Conservation (phyloP, 306 rosid species). For the Senna tora region DNA sequence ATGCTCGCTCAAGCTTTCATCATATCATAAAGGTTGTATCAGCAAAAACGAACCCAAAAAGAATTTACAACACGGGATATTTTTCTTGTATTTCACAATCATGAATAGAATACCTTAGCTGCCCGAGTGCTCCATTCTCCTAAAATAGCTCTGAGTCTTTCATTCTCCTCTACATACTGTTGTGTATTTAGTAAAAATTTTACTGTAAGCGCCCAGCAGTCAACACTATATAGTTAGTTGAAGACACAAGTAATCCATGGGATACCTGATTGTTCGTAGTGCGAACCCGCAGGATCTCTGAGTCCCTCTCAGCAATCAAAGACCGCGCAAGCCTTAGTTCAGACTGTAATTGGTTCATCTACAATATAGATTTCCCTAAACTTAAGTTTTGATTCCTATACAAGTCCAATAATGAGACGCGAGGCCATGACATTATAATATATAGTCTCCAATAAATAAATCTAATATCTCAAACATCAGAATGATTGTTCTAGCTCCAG, state of each 20-base stretch:
- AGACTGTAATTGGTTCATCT: constrained; percentile 92
- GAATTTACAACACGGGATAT: neutral
- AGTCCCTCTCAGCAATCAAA: constrained; percentile 87
- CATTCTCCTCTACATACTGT: constrained; percentile 98
- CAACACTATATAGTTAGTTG: constrained; percentile 10
- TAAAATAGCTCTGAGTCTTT: constrained; percentile 89
- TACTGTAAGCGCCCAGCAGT: constrained; percentile 23
- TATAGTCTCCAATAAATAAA: neutral
- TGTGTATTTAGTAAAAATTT: constrained; percentile 5
- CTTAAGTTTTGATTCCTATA: neutral
- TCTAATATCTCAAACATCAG: neutral
- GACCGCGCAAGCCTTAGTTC: constrained; percentile 97
- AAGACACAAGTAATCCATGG: neutral
- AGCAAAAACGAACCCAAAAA: constrained; percentile 14
- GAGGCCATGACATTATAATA: no score
- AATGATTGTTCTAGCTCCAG: neutral
- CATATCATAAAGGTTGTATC: constrained; percentile 17
- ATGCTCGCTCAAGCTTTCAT: constrained; percentile 56
- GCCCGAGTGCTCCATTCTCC: constrained; percentile 98
- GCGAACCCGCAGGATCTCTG: constrained; percentile 79
- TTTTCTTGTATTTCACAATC: neutral
- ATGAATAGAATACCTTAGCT: constrained; percentile 74
- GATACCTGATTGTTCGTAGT: constrained; percentile 88
- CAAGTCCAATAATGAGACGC: no score
- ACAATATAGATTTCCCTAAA: constrained; percentile 36